Percentiles rank a stretch among this genome's conserved stretches.
Evolutionary conservation across 2,329 filamentous ascomycete species (phyloP).

Genomic region (Ceratocystis destructans): DNA sequence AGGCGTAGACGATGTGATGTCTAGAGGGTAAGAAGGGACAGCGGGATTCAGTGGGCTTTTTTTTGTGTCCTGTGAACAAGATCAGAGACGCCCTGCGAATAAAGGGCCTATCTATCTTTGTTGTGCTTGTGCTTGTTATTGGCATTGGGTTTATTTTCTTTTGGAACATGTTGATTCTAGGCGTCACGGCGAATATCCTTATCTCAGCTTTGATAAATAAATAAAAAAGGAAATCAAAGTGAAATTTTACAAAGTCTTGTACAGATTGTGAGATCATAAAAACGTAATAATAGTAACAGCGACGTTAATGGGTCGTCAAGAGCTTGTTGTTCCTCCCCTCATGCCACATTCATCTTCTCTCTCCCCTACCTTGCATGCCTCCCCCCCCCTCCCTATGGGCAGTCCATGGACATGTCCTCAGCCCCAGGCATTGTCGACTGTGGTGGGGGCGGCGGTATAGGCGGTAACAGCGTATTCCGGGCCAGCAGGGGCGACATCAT

Average conservation of each 20-base stretch:
- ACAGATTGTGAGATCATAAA: not conserved
- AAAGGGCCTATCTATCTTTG: not conserved
- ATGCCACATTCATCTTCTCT: not conserved
- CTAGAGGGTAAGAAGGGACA: not conserved
- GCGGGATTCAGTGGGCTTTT: not conserved
- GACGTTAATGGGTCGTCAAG: not conserved
- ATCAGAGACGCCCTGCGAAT: not conserved
- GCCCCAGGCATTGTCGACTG: conserved; percentile 9
- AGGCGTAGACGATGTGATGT: not conserved
- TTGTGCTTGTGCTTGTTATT: conserved; percentile 15
- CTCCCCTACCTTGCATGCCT: not conserved
- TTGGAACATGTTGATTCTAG: conserved; percentile 15
- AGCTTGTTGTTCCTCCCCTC: too few relatives aligned
- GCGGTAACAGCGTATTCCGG: conserved; percentile 22
- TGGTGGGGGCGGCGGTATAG: conserved; percentile 17
- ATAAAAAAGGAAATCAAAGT: conserved; percentile 12
- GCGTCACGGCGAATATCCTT: conserved; percentile 17
- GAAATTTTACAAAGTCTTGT: not conserved
- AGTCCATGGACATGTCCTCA: conserved; percentile 11
- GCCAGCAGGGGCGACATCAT: conserved; percentile 29
- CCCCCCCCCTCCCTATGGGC: conserved; percentile 7
- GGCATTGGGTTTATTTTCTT: conserved; percentile 12
- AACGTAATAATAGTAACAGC: not conserved
- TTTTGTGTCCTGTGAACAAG: not conserved
- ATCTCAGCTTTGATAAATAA: conserved; percentile 12